Base-by-base conservation (phyloP, 2,329 filamentous ascomycete species). In the Scedosporium minutisporum region DNA sequence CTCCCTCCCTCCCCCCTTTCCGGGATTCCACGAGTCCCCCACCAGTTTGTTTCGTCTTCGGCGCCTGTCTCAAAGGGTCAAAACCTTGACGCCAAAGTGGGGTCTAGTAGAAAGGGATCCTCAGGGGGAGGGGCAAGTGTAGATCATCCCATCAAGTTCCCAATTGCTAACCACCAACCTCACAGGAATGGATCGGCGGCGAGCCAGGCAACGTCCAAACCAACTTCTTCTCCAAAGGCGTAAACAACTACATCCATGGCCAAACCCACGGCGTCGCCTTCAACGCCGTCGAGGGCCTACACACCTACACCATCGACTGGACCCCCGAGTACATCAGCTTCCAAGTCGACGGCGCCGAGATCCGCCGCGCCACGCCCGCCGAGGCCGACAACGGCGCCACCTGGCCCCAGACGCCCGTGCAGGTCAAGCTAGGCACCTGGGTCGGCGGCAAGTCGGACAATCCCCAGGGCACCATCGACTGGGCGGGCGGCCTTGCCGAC, bases 181-280 rank as follows among this genome's bases (percentile, higher is more conserved):
- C 14, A 42, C 41, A 62, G 60, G 90, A 95, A 72, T 93, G 87
- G 86, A 78, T 95, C 25, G 90, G 91, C 58, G 86, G 84, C 57
- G 81, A 87, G 66, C 75, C 81, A 61, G 74, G 75, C n/a, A 78
- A 91, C 68, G 89, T 91, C 3, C 91, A 96, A 74, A 87, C 83
- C 68, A 96, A 96, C 76, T 96, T 93, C 76, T 90, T 89, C 71
- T 85, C 86, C 73, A 88, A 89, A 76, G 87, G 87, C 62, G 64
- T 70, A 70, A 83, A 82, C 51, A 77, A 85, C 65, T 81, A 76
- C 29, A 76, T 75, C 44, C 81, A 78, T 68, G 78, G 82, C 67
- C 76, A 78, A 58, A 81, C 74, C 48, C 77, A 82, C 70, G 68
- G 73, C 27, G 75, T 86, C 57, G 61, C 67, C 55, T 72, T 72